Evolutionary conservation across 768 basidiomycete species (phyloP).

Genomic region (Tricholoma matsutake): DNA sequence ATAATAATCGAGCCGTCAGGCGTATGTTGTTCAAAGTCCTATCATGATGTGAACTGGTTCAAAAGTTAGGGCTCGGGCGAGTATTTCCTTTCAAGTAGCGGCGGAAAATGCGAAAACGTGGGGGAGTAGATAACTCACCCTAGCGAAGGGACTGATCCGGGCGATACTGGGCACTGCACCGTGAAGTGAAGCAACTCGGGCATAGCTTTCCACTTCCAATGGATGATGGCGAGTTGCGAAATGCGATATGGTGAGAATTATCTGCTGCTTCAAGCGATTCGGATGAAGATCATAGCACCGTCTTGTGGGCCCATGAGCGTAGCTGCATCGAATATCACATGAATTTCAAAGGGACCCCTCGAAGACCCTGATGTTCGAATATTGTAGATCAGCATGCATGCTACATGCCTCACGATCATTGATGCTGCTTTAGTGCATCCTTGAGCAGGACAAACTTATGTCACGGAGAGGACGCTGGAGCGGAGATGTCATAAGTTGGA

Average conservation of each 20-base stretch:
- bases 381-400: background rate
- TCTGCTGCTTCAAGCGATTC: background rate
- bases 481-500: background rate
- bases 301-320: background rate
- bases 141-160: background rate
- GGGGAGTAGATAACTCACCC: slow-evolving; percentile 1
- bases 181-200: background rate
- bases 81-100: background rate
- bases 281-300: background rate
- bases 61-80: background rate
- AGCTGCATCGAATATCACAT: background rate
- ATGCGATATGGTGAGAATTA: background rate
- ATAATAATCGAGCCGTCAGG: background rate
- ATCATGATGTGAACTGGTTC: background rate
- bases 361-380: background rate
- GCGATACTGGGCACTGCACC: background rate
- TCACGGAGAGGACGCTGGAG: background rate
- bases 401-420: slow-evolving; percentile 1
- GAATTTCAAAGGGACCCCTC: background rate
- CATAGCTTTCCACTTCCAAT: background rate
- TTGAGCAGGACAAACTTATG: background rate
- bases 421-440: background rate
- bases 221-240: background rate
- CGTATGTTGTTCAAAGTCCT: background rate
- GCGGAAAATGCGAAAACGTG: slow-evolving; percentile 4